phyloP scores from a whole-genome alignment of 305 asterid genomes.

The Fraxinus sp. region DNA sequence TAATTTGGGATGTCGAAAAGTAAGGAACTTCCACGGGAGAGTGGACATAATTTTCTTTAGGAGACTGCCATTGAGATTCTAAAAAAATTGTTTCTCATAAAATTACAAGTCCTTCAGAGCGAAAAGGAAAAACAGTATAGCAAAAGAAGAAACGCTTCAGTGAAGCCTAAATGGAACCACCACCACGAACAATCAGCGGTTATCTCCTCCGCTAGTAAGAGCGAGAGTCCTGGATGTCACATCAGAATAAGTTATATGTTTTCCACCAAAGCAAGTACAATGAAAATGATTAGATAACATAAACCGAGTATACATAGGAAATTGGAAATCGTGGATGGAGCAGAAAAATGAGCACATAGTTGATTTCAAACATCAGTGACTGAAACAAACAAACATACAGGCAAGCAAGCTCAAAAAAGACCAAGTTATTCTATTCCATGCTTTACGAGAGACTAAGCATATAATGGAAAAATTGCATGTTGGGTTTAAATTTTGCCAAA shows the following conservation, averaged over 20 bases:
- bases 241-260: slow-evolving; percentile 20
- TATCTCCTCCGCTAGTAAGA: slow-evolving; percentile 45
- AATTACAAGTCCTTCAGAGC: slow-evolving; percentile 24
- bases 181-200: slow-evolving; percentile 38
- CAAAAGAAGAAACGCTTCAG: slow-evolving; percentile 20
- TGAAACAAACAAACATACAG: background rate
- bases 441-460: background rate
- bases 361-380: background rate
- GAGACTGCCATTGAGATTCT: slow-evolving; percentile 1
- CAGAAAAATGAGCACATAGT: background rate
- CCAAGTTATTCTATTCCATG: background rate
- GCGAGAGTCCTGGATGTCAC: slow-evolving; percentile 46
- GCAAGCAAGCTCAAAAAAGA: background rate
- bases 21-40: slow-evolving; percentile 8
- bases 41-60: slow-evolving; percentile 9
- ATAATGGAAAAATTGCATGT: background rate
- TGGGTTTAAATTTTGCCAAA: background rate
- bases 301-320: background rate
- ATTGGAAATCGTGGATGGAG: background rate
- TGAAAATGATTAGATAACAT: background rate
- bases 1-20: slow-evolving; percentile 12
- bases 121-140: slow-evolving; percentile 19
- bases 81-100: slow-evolving; percentile 18
- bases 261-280: background rate
- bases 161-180: slow-evolving; percentile 25